Base-by-base conservation (phyloP, 352 stramenopile species). In the Pilasporangium apinafurcum region DNA sequence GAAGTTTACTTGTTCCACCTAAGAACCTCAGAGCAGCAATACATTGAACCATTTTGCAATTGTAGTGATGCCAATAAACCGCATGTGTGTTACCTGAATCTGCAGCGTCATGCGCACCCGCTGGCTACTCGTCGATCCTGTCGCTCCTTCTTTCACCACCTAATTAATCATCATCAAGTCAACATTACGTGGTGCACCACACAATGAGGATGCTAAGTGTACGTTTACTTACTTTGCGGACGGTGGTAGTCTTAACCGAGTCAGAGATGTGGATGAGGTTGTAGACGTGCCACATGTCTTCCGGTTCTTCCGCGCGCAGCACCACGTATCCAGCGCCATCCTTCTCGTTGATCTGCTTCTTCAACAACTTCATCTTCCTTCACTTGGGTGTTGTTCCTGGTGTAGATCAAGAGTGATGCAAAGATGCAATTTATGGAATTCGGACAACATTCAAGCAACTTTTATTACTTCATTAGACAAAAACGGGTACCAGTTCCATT, bases 281-380 rank as follows among this genome's bases (percentile, higher is more conserved):
- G 81, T 98, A 99, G 24, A 96, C 79, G 56, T 99, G 96, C 95
- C 95, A 99, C 70, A 99, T 96, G 65, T 99, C 96, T 65, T 99
- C 96, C 4, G 89, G 69, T 48, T 98, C 96, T 62, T 98, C 92
- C 7, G 96, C 92, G 31, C 90, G 83, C 40, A 99, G 71, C 46
- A 95, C 66, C 17, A 99, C 76, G 10, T 51, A 83, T 20, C 95
- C 95, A 38, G 69, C 84, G 51, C 92, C 92, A 74, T 98, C 95
- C 73, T 99, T 99, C 55, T 91, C 83, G 55, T 68, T 94, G 53
- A 97, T 92, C 62, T 92, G 72, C 64, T 90, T 90, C 73, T 88
- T 93, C 20, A 96, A 49, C 41, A 97, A 70, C 81, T 96, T 96
- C 88, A 97, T 97, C 34, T 55, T 51, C n/a, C 8, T 26, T 7